Percentiles rank a stretch among this genome's conserved stretches.
These are phyloP conservation scores for Venturia asperata DNA, from an alignment of 2,329 filamentous ascomycete genomes.

Conservation along the genomic window DNA sequence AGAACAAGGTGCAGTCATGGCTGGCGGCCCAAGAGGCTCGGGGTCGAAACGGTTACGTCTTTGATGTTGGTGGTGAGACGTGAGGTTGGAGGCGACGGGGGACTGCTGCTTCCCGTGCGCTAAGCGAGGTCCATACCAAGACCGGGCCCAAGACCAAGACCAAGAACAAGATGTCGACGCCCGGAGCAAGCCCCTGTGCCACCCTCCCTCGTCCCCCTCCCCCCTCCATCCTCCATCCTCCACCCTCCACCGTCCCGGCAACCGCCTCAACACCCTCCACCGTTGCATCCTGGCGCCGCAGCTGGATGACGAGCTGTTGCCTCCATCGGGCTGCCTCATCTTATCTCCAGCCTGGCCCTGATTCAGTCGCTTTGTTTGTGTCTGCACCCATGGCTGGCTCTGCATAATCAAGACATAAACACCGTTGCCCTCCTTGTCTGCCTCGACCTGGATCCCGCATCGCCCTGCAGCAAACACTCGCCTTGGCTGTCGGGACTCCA, in stretches of 20 bases:
- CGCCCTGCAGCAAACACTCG: not conserved
- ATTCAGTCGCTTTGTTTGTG: not conserved
- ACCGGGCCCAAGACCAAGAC: not conserved
- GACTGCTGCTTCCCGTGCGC: not conserved
- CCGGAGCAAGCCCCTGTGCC: too few relatives aligned
- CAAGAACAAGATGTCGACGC: too few relatives aligned
- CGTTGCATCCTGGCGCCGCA: not conserved
- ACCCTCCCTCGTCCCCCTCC: too few relatives aligned
- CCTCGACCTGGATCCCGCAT: not conserved
- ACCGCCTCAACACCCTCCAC: not conserved
- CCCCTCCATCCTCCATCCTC: too few relatives aligned
- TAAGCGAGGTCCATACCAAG: not conserved
- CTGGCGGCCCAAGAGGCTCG: not conserved
- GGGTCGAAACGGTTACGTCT: constrained; percentile 1
- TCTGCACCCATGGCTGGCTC: too few relatives aligned
- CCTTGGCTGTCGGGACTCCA: not conserved
- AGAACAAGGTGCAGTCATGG: not conserved
- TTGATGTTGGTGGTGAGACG: not conserved
- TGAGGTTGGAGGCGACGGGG: not conserved
- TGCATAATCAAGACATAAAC: too few relatives aligned
- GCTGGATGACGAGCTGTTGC: not conserved
- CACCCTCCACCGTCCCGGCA: not conserved
- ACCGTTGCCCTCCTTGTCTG: not conserved
- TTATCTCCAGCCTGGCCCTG: not conserved
- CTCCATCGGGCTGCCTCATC: not conserved